Base-by-base conservation (phyloP, 106 monocot genomes). In the Dioscorea alata region DNA sequence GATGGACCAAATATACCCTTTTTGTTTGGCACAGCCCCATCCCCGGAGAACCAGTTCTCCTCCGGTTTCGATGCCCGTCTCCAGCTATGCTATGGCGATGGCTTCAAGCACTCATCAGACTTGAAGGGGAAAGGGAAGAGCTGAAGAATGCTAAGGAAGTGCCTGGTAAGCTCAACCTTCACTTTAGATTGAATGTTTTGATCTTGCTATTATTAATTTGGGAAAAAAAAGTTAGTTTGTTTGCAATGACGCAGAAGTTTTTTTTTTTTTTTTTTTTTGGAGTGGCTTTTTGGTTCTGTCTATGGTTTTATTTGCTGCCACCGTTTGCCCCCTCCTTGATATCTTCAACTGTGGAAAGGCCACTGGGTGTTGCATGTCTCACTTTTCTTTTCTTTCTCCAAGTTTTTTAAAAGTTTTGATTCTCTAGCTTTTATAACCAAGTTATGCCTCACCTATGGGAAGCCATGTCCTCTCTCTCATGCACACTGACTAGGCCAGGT, bases 61-160 rank as follows among this genome's bases (percentile, higher is more conserved):
- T 60, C 74, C 13, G 80, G 83, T 19, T 78, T 82, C 19, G 85
- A 92, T 60, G 80, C 80, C 60, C 85, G 80, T 25, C 71, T 99
- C 14, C 97, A 99, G 50, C 73, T 91, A 61, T 88, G 66, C 72
- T 84, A 78, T 53, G 66, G 56, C 49, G 88, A 95, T n/a, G 86
- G 79, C 34, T 84, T 76, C 78, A 66, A 73, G 74, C 76, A 82
- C 13, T 61, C 79, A 6, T 61, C 79, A 6, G 91, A 96, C 69
- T 66, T 86, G 10, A 93, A 99, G 74, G 99, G 84, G 58, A 88
- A 93, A 76, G 87, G 80, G 50, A 90, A 99, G 71, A 73, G 70
- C 69, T 99, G 83, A 91, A 73, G 17, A 28, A 14, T 63, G 34
- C 20, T 19, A 48, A 22, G 54, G 5, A 54, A 54, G 15, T 18